phyloP scores from a whole-genome alignment of 306 rosid genomes.

The Urtica urens region DNA sequence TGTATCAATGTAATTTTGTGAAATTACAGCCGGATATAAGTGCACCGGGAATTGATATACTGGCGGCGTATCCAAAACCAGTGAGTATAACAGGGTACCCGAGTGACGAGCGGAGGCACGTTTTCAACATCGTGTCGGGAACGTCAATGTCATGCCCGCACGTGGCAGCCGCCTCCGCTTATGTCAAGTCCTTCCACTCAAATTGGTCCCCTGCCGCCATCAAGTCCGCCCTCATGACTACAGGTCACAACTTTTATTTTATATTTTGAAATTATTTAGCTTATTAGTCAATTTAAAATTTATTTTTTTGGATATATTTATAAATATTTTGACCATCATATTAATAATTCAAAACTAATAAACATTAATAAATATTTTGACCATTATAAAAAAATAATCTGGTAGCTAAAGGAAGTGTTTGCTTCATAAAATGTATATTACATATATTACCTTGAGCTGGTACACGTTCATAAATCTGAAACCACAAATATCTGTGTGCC shows the following conservation, averaged over 20 bases:
- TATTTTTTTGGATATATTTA: no score
- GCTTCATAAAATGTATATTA: no score
- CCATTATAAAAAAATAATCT: no score
- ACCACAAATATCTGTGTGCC: no score
- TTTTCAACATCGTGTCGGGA: slow-evolving; percentile 60
- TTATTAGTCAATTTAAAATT: background rate
- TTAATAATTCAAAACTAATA: no score
- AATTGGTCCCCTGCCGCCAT: slow-evolving; percentile 88
- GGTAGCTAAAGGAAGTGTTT: no score
- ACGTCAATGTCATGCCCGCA: slow-evolving; percentile 93
- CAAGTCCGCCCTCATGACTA: slow-evolving; percentile 90
- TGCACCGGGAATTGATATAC: slow-evolving; percentile 77
- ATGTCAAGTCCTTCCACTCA: slow-evolving; percentile 74
- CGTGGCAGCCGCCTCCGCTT: slow-evolving; percentile 62
- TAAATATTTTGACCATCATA: no score
- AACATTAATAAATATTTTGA: no score
- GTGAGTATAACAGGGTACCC: slow-evolving; percentile 27
- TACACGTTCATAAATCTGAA: no score
- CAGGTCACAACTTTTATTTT: slow-evolving; percentile 45
- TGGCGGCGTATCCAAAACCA: slow-evolving; percentile 52
- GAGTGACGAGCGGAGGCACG: slow-evolving; percentile 25
- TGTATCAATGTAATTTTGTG: background rate
- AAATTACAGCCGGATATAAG: slow-evolving; percentile 59
- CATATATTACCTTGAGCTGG: no score
- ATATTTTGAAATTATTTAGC: no score